These are phyloP conservation scores for Plasmodium adleri DNA, from an alignment of 169 alveolate species.

Conservation along the genomic window DNA sequence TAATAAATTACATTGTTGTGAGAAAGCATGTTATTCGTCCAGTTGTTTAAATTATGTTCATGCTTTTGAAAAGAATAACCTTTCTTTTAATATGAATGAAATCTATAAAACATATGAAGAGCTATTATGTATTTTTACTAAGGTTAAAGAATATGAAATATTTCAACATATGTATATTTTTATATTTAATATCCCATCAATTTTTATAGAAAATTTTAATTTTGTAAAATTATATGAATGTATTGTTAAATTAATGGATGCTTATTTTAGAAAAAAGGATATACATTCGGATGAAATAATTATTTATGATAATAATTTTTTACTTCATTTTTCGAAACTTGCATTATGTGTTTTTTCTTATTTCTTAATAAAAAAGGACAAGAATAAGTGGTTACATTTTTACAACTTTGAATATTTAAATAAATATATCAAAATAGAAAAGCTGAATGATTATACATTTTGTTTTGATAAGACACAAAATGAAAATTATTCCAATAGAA, in stretches of 20 bases:
- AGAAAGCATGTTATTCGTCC: too few relatives aligned
- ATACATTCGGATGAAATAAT: constrained; percentile 13
- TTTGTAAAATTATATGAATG: constrained; percentile 44
- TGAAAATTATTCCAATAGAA: background rate
- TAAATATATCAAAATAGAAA: constrained; percentile 23
- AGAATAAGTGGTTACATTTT: constrained; percentile 48
- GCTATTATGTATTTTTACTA: constrained; percentile 19
- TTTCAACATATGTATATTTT: constrained; percentile 50
- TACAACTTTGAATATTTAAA: constrained; percentile 41
- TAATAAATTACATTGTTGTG: too few relatives aligned
- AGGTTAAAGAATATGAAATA: constrained; percentile 48
- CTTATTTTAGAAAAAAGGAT: constrained; percentile 21
- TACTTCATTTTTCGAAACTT: constrained; percentile 36
- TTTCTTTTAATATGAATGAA: constrained; percentile 2
- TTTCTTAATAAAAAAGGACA: constrained; percentile 20
- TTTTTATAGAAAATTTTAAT: constrained; percentile 40
- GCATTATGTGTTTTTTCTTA: constrained; percentile 48
- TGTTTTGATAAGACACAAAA: constrained; percentile 10
- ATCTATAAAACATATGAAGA: constrained; percentile 24
- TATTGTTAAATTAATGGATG: constrained; percentile 10
- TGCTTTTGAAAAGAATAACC: too few relatives aligned
- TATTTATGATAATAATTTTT: constrained; percentile 54
- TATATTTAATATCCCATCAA: constrained; percentile 46
- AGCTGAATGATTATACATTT: constrained; percentile 13
- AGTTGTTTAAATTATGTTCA: too few relatives aligned